Evolutionary conservation across 176 grass and related monocot species (phyloP).

Genomic region (Triticum urartu): DNA sequence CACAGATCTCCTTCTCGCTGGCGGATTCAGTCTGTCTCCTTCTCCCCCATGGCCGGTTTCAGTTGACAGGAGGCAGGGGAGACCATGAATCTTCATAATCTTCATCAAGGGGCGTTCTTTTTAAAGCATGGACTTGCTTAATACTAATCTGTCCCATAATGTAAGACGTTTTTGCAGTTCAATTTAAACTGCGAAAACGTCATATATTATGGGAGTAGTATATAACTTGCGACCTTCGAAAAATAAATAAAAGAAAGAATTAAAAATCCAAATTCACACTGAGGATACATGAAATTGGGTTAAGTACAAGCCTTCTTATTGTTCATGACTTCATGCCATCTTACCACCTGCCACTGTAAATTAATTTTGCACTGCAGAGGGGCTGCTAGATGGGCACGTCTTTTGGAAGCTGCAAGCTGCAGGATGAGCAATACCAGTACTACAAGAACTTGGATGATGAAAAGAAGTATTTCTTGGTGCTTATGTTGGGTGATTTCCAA

Average conservation of each 20-base stretch:
- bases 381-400: not conserved
- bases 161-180: too few relatives aligned
- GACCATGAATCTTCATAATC: too few relatives aligned
- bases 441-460: not conserved
- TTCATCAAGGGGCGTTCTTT: not conserved
- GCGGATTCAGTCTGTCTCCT: too few relatives aligned
- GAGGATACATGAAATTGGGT: not conserved
- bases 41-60: too few relatives aligned
- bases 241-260: not conserved
- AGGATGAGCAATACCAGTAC: not conserved
- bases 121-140: not conserved
- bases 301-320: not conserved
- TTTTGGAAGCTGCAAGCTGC: not conserved
- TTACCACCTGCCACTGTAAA: not conserved
- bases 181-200: too few relatives aligned
- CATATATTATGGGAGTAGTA: too few relatives aligned
- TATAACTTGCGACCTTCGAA: too few relatives aligned
- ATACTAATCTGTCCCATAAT: too few relatives aligned
- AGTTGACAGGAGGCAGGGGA: too few relatives aligned
- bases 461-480: constrained; percentile 1
- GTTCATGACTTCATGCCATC: not conserved
- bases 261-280: not conserved
- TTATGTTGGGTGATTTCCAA: constrained; percentile 1
- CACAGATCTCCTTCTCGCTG: too few relatives aligned
- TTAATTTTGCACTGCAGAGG: not conserved